phyloP scores from a whole-genome alignment of 2,329 filamentous ascomycete genomes.

The Talaromyces sp. region DNA sequence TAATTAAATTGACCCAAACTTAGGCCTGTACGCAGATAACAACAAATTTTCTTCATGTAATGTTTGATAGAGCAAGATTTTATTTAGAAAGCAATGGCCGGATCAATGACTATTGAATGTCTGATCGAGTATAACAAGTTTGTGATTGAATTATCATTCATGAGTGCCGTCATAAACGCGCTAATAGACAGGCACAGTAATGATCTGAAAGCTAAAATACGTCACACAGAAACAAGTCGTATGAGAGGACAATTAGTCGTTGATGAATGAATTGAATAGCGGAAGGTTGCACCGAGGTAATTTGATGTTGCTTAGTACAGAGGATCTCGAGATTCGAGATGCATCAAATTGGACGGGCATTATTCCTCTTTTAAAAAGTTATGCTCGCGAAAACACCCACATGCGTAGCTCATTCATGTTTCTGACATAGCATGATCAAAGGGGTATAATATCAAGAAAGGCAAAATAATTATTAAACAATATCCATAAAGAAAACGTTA shows the following conservation, averaged over 20 bases:
- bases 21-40: too few species aligned
- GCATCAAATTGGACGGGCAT: not conserved
- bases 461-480: slow-evolving; percentile 8
- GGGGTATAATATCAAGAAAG: not conserved
- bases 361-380: not conserved
- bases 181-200: not conserved
- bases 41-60: too few species aligned
- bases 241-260: not conserved
- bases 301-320: not conserved
- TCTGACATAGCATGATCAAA: not conserved
- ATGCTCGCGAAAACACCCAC: not conserved
- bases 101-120: too few species aligned
- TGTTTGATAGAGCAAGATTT: too few species aligned
- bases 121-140: not conserved
- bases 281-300: not conserved
- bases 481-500: slow-evolving; percentile 15
- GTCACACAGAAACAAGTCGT: not conserved
- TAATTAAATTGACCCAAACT: too few species aligned
- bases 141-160: not conserved
- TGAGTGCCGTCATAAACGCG: not conserved
- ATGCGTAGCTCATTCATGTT: slow-evolving; percentile 6
- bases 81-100: too few species aligned
- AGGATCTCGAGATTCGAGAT: not conserved
- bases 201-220: not conserved
- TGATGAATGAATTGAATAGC: not conserved